phyloP scores from a whole-genome alignment of 805 yeast genomes.

The Lipomyces oligophaga region DNA sequence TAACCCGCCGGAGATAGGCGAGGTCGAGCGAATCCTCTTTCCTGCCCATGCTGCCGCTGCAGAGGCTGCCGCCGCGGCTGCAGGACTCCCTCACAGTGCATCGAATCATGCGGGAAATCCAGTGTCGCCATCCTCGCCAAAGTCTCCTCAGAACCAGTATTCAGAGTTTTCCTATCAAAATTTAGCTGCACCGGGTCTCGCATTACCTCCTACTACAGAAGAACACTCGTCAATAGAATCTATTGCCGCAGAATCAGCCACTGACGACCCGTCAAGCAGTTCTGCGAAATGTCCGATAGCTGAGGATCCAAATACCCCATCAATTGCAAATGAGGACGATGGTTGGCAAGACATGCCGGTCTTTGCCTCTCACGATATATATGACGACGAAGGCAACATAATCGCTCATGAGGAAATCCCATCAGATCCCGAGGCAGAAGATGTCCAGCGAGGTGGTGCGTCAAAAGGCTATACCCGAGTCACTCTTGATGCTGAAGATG shows the following conservation, averaged over 20 bases:
- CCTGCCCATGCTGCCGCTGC: conserved; percentile 7
- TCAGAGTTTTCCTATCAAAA: conserved; percentile 29
- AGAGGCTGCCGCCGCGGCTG: conserved; percentile 1
- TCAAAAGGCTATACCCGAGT: conserved; percentile 82
- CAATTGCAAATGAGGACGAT: too few species aligned
- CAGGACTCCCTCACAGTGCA: too few species aligned
- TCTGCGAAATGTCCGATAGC: too few species aligned
- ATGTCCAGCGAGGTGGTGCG: conserved; percentile 42
- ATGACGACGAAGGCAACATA: conserved; percentile 62
- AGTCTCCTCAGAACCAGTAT: neutral
- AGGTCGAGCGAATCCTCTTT: conserved; percentile 23
- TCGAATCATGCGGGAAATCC: too few species aligned
- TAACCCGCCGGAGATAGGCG: too few species aligned
- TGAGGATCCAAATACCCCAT: too few species aligned
- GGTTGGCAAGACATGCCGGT: conserved; percentile 89
- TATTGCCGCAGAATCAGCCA: neutral
- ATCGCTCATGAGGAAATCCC: conserved; percentile 33
- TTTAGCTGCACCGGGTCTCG: conserved; percentile 10
- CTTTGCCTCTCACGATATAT: conserved; percentile 69
- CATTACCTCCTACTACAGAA: too few species aligned
- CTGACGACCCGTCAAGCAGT: too few species aligned
- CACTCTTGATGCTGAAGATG: conserved; percentile 80
- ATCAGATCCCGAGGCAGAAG: conserved; percentile 30
- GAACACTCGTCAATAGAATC: neutral
- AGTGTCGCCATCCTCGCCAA: too few species aligned